A percentile compares a stretch with the other conserved stretches of the same genome.
phyloP scores from a whole-genome alignment of 805 yeast species.

The Dipodascus geniculatus region DNA sequence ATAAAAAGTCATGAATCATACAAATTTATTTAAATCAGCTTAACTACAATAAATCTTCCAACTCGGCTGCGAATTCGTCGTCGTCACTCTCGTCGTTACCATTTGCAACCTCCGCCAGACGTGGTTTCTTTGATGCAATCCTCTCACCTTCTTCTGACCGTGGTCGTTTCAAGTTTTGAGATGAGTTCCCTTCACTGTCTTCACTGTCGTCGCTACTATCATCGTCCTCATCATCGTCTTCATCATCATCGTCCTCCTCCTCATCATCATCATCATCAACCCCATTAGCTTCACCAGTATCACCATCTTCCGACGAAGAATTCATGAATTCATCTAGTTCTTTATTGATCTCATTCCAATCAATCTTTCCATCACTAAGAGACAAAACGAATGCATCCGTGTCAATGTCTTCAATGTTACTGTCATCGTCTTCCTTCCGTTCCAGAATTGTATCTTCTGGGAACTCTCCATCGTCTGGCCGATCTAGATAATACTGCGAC shows the following conservation, averaged over 20 bases:
- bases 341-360: constrained; percentile 39
- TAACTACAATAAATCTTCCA: constrained; percentile 12
- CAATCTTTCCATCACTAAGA: constrained; percentile 26
- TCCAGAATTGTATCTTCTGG: constrained; percentile 31
- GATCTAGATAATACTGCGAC: constrained; percentile 39
- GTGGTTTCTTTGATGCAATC: constrained; percentile 6
- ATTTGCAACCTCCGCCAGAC: constrained; percentile 10
- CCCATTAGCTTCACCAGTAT: constrained; percentile 15
- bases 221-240: constrained; percentile 10
- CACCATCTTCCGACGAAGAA: constrained; percentile 19
- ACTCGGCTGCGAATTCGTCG: constrained; percentile 19
- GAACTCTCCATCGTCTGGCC: constrained; percentile 24
- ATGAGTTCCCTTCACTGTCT: constrained; percentile 9
- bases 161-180: background rate
- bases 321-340: constrained; percentile 42
- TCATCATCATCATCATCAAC: constrained; percentile 22
- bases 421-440: constrained; percentile 22
- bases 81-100: constrained; percentile 15
- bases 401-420: constrained; percentile 28
- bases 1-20: constrained; percentile 1
- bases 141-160: constrained; percentile 4
- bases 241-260: constrained; percentile 9
- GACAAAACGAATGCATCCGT: constrained; percentile 28
- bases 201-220: constrained; percentile 12
- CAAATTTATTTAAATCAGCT: background rate